phyloP scores from a whole-genome alignment of 2,329 filamentous ascomycete genomes.

The Fusarium sp. region DNA sequence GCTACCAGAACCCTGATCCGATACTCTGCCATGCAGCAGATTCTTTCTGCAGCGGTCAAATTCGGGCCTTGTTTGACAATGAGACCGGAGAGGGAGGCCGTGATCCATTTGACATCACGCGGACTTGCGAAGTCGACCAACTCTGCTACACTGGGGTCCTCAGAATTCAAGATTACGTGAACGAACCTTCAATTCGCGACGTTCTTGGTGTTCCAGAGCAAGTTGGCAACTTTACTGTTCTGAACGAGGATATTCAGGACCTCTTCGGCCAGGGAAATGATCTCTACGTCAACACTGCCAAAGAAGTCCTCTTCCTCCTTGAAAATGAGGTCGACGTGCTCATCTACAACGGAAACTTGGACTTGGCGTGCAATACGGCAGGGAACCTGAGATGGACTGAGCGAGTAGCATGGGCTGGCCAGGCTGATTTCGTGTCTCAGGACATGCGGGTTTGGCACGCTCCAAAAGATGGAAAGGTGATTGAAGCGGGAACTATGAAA shows the following conservation, averaged over 20 bases:
- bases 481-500: constrained; percentile 32
- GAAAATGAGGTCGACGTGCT: constrained; percentile 22
- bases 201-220: not conserved
- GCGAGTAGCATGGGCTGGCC: constrained; percentile 27
- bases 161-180: not conserved
- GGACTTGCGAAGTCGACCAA: not conserved
- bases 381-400: constrained; percentile 35
- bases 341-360: constrained; percentile 34
- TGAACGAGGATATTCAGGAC: not conserved
- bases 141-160: not conserved
- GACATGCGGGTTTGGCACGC: constrained; percentile 5
- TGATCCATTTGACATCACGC: not conserved
- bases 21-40: constrained; percentile 26
- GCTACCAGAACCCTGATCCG: constrained; percentile 32
- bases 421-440: constrained; percentile 33
- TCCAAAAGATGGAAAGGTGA: constrained; percentile 8
- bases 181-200: not conserved
- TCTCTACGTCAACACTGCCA: constrained; percentile 10
- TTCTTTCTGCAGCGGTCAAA: constrained; percentile 19
- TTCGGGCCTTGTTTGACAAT: not conserved
- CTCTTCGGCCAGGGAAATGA: constrained; percentile 13
- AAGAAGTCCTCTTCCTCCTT: constrained; percentile 21
- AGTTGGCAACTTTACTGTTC: not conserved
- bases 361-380: constrained; percentile 35
- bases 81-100: not conserved